phyloP scores from a whole-genome alignment of 2,329 filamentous ascomycete genomes.

The Diaporthe sp. region DNA sequence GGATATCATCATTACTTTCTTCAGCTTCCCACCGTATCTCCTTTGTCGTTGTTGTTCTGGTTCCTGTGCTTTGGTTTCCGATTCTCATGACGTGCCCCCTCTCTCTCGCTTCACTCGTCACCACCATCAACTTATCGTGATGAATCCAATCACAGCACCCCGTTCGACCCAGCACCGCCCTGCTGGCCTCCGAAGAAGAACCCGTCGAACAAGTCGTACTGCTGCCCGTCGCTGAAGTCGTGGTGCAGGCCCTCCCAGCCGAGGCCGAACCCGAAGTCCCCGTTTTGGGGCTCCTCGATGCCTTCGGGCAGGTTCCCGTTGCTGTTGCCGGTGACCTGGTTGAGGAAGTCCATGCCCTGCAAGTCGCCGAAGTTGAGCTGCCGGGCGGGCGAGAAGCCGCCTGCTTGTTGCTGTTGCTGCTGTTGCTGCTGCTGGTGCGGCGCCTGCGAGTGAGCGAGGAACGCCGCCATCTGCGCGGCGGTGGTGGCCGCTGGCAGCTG shows the following conservation, averaged over 20 bases:
- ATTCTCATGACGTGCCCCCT: background rate
- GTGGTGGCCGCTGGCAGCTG: slow-evolving; percentile 47
- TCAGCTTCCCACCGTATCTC: background rate
- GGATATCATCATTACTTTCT: slow-evolving; percentile 26
- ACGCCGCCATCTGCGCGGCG: slow-evolving; percentile 38
- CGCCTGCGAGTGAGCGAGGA: slow-evolving; percentile 32
- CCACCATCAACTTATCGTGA: background rate
- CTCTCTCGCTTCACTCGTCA: background rate
- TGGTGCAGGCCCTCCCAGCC: slow-evolving; percentile 75
- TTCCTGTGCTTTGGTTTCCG: too few relatives aligned
- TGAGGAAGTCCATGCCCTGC: slow-evolving; percentile 67
- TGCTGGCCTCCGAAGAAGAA: slow-evolving; percentile 78
- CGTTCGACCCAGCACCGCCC: slow-evolving; percentile 50
- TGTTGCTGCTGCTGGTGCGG: slow-evolving; percentile 47
- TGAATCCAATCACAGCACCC: slow-evolving; percentile 29
- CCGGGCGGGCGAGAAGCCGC: slow-evolving; percentile 43
- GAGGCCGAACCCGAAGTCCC: slow-evolving; percentile 74
- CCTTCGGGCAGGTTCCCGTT: slow-evolving; percentile 32
- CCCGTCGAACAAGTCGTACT: slow-evolving; percentile 78
- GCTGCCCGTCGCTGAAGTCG: slow-evolving; percentile 71
- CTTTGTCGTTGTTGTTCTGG: background rate
- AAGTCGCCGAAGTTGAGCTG: slow-evolving; percentile 60
- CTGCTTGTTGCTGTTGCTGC: slow-evolving; percentile 51
- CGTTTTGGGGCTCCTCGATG: slow-evolving; percentile 45
- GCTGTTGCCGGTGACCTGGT: slow-evolving; percentile 51